Evolutionary conservation across 495 filamentous ascomycete genomes (phyloP).

Genomic region (Penicillium arizonense): DNA sequence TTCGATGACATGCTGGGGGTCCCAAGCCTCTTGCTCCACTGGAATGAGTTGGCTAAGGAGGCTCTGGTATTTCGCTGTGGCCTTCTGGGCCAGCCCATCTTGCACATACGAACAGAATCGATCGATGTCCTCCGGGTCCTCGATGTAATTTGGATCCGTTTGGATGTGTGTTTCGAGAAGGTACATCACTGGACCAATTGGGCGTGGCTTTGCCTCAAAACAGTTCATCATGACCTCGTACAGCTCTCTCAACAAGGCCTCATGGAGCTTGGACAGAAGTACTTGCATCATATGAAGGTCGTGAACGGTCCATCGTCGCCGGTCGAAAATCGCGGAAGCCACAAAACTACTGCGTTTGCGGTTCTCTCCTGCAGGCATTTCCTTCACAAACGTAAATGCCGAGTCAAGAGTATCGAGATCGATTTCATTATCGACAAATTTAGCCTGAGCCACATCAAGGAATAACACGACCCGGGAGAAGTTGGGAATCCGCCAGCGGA

Average conservation of each 20-base stretch:
- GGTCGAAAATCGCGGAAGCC: conserved; percentile 52
- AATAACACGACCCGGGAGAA: conserved; percentile 79
- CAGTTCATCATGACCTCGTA: conserved; percentile 83
- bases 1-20: conserved; percentile 82
- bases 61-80: conserved; percentile 68
- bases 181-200: conserved; percentile 77
- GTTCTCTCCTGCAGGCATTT: conserved; percentile 52
- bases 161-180: conserved; percentile 83
- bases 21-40: conserved; percentile 72
- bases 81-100: conserved; percentile 69
- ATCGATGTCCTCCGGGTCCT: conserved; percentile 62
- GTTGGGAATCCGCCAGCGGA: conserved; percentile 87
- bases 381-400: conserved; percentile 79
- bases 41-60: conserved; percentile 73
- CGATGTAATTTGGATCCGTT: conserved; percentile 70
- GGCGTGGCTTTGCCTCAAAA: conserved; percentile 79
- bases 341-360: conserved; percentile 46
- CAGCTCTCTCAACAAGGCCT: conserved; percentile 81
- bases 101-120: conserved; percentile 68
- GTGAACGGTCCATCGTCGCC: conserved; percentile 72
- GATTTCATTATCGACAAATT: conserved; percentile 85
- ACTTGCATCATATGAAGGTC: conserved; percentile 77
- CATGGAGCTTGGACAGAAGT: conserved; percentile 71
- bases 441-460: conserved; percentile 79
- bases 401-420: conserved; percentile 75